Conservation (phyloP, 2,329 filamentous ascomycete species). For the Cladosporium sp. region DNA sequence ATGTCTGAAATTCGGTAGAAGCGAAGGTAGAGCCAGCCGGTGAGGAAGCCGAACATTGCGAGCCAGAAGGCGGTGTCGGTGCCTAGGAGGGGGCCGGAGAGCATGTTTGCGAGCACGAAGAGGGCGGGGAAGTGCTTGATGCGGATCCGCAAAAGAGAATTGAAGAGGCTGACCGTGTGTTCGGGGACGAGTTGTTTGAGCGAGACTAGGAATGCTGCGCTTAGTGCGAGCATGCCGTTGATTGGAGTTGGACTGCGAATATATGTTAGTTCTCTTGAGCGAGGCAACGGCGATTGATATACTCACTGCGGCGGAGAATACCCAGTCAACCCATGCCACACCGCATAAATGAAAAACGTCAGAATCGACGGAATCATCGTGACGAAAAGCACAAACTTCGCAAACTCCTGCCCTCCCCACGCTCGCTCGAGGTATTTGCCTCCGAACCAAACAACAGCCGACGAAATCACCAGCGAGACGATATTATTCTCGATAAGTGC, state of each 20-base stretch:
- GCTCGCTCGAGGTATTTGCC: slow-evolving; percentile 93
- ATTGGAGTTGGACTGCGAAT: slow-evolving; percentile 68
- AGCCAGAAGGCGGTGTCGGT: slow-evolving; percentile 79
- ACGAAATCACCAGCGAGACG: slow-evolving; percentile 77
- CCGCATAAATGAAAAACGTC: slow-evolving; percentile 70
- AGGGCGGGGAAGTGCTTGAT: slow-evolving; percentile 79
- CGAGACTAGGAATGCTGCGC: slow-evolving; percentile 90
- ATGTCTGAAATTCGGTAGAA: slow-evolving; percentile 76
- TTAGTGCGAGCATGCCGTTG: slow-evolving; percentile 83
- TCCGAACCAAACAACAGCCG: slow-evolving; percentile 80
- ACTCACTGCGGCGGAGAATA: slow-evolving; percentile 63
- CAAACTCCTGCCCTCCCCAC: slow-evolving; percentile 90
- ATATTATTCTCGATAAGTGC: slow-evolving; percentile 92
- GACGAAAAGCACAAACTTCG: slow-evolving; percentile 80
- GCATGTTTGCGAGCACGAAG: slow-evolving; percentile 69
- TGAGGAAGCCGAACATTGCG: slow-evolving; percentile 76
- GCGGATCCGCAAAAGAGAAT: slow-evolving; percentile 82
- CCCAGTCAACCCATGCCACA: slow-evolving; percentile 68
- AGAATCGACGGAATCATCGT: slow-evolving; percentile 78
- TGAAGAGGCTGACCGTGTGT: slow-evolving; percentile 92
- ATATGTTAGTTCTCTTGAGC: background rate
- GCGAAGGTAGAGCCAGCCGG: slow-evolving; percentile 91
- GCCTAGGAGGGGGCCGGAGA: slow-evolving; percentile 64
- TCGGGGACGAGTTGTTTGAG: slow-evolving; percentile 98
- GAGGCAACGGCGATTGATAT: background rate